These are phyloP conservation scores for Lomentospora prolificans DNA, from an alignment of 2,329 filamentous ascomycete genomes.

Conservation along the genomic window DNA sequence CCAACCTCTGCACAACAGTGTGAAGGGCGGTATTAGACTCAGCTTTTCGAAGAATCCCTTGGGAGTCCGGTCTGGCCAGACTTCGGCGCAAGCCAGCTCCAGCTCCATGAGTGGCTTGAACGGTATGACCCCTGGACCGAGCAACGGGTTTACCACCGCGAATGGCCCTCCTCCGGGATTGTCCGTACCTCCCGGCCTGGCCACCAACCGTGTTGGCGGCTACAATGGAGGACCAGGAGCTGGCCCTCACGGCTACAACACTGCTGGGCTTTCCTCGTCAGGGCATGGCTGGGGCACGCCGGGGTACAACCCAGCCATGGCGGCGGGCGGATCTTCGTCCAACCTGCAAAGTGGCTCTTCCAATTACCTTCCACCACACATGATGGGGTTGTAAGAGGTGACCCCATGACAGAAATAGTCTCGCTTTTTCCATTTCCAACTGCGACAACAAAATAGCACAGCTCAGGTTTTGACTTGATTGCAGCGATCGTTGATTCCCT, in stretches of 20 bases:
- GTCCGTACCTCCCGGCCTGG: constrained; percentile 62
- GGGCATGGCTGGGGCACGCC: constrained; percentile 9
- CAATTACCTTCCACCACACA: constrained; percentile 18
- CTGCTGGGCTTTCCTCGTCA: neutral
- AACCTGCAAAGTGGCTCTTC: constrained; percentile 13
- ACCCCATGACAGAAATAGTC: neutral
- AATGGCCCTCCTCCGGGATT: constrained; percentile 78
- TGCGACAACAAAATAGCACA: neutral
- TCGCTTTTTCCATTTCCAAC: neutral
- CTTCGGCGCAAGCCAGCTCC: constrained; percentile 28
- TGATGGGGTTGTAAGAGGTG: constrained; percentile 21
- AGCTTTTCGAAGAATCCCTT: constrained; percentile 97
- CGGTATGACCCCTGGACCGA: constrained; percentile 42
- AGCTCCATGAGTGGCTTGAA: constrained; percentile 40
- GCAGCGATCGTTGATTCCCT: neutral
- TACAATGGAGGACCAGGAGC: neutral
- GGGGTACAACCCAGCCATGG: constrained; percentile 12
- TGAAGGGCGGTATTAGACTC: constrained; percentile 87
- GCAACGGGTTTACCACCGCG: constrained; percentile 55
- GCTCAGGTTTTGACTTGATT: neutral
- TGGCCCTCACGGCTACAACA: constrained; percentile 6
- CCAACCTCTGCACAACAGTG: constrained; percentile 75
- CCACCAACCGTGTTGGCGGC: constrained; percentile 11
- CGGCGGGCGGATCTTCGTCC: constrained; percentile 13
- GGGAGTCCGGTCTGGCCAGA: constrained; percentile 74